Conservation (phyloP, 2,329 filamentous ascomycete species). For the Xylariaceae sp. region DNA sequence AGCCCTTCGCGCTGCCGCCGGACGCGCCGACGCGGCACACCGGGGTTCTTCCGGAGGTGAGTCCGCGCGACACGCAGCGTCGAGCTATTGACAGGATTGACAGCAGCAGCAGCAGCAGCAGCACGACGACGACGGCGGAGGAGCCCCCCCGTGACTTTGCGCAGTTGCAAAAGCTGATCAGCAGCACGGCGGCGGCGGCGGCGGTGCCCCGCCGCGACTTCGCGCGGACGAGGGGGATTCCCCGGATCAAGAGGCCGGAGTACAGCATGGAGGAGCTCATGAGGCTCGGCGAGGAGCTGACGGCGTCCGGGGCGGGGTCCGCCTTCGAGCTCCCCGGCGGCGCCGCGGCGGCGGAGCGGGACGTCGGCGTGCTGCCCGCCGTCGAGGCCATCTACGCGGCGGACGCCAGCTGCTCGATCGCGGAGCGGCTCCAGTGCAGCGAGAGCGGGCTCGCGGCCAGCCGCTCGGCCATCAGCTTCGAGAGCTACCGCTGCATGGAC, state of each 20-base stretch:
- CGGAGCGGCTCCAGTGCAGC: background rate
- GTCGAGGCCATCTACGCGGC: background rate
- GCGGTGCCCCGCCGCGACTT: background rate
- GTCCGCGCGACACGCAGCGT: too few species aligned
- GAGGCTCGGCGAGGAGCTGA: background rate
- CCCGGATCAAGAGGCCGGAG: background rate
- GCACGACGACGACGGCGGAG: background rate
- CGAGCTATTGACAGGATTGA: too few species aligned
- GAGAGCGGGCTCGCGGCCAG: accelerated
- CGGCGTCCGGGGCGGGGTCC: too few species aligned
- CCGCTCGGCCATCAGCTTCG: conserved; percentile 1
- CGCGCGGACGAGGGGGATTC: too few species aligned
- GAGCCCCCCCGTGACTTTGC: too few species aligned
- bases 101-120: background rate
- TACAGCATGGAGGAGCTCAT: background rate
- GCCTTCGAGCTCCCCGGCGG: background rate
- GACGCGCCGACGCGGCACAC: background rate
- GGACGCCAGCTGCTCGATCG: conserved; percentile 2
- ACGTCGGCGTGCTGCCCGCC: background rate
- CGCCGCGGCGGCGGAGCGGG: too few species aligned
- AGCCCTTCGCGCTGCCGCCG: conserved; percentile 14
- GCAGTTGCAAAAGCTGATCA: background rate
- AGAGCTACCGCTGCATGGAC: background rate
- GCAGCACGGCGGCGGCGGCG: background rate
- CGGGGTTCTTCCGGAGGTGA: background rate